Evolutionary conservation across 2,329 filamentous ascomycete species (phyloP), one percentile per base, ranked within the genome.

Genomic region (Parastagonospora nodorum): DNA sequence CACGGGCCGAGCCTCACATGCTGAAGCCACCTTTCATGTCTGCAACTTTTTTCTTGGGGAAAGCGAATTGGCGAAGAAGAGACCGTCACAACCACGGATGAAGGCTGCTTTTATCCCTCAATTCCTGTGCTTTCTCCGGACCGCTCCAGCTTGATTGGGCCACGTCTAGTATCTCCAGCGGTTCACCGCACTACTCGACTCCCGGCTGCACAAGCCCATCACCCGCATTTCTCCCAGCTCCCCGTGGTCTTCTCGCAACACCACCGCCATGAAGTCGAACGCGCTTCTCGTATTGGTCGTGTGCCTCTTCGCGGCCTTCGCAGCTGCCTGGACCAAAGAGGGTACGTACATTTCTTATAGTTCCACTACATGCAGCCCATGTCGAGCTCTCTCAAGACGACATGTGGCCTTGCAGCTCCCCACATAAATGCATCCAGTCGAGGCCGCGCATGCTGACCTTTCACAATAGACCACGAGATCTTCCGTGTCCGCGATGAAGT

Each of bases 401-500:
- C n/a, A 19, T 28, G 45, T 47, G 29, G 45, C 16, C 33, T 36
- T 48, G 39, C 45, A 37, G 40, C 40, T 15, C 45, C 42, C 45
- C 60, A 60, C 53, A 45, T 37, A 14, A 19, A 47, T 31, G 55
- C 54, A 52, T 54, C 37, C 52, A 63, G 51, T 58, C 60, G 55
- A 43, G 43, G 48, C 30, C 48, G 39, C 36, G 36, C 48, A 50
- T 63, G 61, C 61, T 64, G 43, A 61, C 53, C 45, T 47, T 28
- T 50, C 31, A 55, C 53, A 44, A 27, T 67, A 95, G 94, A 99
- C 77, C 91, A 95, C 72, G 94, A 99, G 78, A 97, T 99, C 78
- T 99, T 99, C 80, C 89, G 92, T 65, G 82, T 99, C 56, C 88
- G 88, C 69, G 92, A 97, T 77, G 94, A 97, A 73, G 84, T 99